Evolutionary conservation across 2,329 filamentous ascomycete genomes (phyloP).

Genomic region (Pezicula carpinea): DNA sequence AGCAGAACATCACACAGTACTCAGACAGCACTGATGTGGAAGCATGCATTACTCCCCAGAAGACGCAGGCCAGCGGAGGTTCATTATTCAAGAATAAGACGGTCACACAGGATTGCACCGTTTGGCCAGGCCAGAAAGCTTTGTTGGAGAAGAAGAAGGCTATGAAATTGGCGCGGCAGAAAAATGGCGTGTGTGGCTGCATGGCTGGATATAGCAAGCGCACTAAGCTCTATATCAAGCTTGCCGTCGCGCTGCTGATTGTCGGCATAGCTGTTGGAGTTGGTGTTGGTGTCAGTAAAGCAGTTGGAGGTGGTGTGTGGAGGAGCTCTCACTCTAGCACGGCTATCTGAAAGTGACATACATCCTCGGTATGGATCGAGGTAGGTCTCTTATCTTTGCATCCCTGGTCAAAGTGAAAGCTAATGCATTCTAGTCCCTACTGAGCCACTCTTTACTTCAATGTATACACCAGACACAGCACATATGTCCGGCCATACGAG

Average conservation of each 20-base stretch:
- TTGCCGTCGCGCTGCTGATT: conserved; percentile 48
- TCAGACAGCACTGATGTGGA: conserved; percentile 19
- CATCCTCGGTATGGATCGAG: no score
- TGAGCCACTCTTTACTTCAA: no score
- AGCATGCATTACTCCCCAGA: conserved; percentile 8
- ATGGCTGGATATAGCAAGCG: conserved; percentile 49
- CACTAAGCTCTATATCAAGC: conserved; percentile 49
- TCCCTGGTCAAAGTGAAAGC: no score
- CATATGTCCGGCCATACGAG: no score
- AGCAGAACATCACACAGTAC: conserved; percentile 9
- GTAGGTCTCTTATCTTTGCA: no score
- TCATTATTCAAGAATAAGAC: neutral
- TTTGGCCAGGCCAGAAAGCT: conserved; percentile 56
- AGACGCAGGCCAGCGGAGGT: conserved; percentile 1
- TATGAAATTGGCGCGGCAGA: conserved; percentile 51
- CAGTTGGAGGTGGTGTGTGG: conserved; percentile 56
- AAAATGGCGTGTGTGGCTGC: conserved; percentile 45
- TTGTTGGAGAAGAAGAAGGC: conserved; percentile 56
- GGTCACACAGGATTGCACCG: conserved; percentile 40
- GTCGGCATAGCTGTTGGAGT: conserved; percentile 50
- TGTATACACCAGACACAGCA: no score
- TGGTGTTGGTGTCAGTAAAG: conserved; percentile 57
- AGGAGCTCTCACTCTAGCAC: conserved; percentile 5
- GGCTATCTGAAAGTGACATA: no score
- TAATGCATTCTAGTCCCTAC: no score